These are phyloP conservation scores for California macrophylla DNA, from an alignment of 441 rosid species.

Conservation along the genomic window DNA sequence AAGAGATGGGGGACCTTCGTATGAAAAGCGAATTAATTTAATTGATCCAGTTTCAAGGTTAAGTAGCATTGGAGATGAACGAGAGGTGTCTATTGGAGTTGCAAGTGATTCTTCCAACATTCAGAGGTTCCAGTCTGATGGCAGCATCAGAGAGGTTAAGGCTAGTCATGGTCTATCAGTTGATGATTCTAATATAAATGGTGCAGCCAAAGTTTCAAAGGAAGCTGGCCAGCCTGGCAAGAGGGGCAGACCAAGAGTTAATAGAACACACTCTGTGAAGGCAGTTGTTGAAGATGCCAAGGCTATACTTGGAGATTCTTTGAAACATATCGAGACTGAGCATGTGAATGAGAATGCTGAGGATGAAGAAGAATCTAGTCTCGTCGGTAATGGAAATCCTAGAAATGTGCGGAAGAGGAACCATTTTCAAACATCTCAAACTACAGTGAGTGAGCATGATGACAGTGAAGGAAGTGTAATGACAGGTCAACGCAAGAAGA, in stretches of 20 bases:
- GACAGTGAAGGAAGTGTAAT: slow-evolving; percentile 64
- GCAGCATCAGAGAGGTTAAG: slow-evolving; percentile 36
- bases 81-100: slow-evolving; percentile 38
- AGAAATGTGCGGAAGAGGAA: slow-evolving; percentile 57
- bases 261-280: slow-evolving; percentile 64
- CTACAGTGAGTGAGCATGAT: slow-evolving; percentile 44
- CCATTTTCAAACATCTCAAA: slow-evolving; percentile 41
- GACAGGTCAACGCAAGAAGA: slow-evolving; percentile 52
- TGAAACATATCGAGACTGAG: slow-evolving; percentile 35
- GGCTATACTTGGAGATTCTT: slow-evolving; percentile 51
- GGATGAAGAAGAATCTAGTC: slow-evolving; percentile 47
- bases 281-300: slow-evolving; percentile 71
- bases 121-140: slow-evolving; percentile 36
- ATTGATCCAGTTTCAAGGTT: slow-evolving; percentile 34
- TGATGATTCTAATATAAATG: slow-evolving; percentile 32
- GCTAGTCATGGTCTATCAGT: slow-evolving; percentile 31
- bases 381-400: slow-evolving; percentile 34
- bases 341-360: slow-evolving; percentile 33
- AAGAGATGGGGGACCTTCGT: slow-evolving; percentile 23
- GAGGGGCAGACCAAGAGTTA: slow-evolving; percentile 45
- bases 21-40: slow-evolving; percentile 24
- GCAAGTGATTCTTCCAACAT: slow-evolving; percentile 34
- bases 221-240: slow-evolving; percentile 25
- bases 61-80: slow-evolving; percentile 26
- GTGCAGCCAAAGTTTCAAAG: slow-evolving; percentile 30